Base-by-base conservation (phyloP, 192 early-diverging fungal species). In the Kickxella alabastrina region DNA sequence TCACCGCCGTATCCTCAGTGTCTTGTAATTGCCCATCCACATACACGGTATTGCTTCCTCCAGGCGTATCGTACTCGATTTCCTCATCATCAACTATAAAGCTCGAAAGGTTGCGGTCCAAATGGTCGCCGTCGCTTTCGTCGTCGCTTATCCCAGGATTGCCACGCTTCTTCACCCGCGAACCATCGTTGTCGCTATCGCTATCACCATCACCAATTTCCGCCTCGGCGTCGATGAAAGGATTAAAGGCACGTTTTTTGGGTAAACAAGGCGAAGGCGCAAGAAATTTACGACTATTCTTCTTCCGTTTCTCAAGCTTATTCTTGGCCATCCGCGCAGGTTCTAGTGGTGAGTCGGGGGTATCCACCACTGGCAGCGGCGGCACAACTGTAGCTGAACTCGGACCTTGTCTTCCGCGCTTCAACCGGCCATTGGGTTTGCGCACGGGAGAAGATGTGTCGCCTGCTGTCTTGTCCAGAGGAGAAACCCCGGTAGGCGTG, bases 51-150 rank as follows among this genome's bases (percentile, higher is more conserved):
- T n/a, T n/a, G n/a, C n/a, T n/a, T n/a, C n/a, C n/a, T n/a, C n/a
- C n/a, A n/a, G n/a, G n/a, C n/a, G 65, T 57, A n/a, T 63, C 62
- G 53, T 57, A 69, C 26, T 76, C 65, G 3, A 76, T 50, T 22
- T 76, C 42, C 39, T 69, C 62, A 17, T 70, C 54, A 17, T 76
- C 62, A 4, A 69, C 67, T 50, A 76, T 57, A 62, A 68, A 76
- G 62, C 65, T 62, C n/a, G 73, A 68, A 46, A 69, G 44, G 14
- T 69, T 59, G 31, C 54, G 57, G 32, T 76, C 61, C 49, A 76
- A 23, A 17, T 69, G 57, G 3, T 68, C 65, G 6, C 50, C 56
- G 26, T 67, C 71, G 26, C 40, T 40, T 52, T 68, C 62, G 34
- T 68, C 65, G 18, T 58, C 62, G 35, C 52, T 59, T 10, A 44